Evolutionary conservation across 2,329 filamentous ascomycete species (phyloP).

Genomic region (Neofusicoccum umdonicola): DNA sequence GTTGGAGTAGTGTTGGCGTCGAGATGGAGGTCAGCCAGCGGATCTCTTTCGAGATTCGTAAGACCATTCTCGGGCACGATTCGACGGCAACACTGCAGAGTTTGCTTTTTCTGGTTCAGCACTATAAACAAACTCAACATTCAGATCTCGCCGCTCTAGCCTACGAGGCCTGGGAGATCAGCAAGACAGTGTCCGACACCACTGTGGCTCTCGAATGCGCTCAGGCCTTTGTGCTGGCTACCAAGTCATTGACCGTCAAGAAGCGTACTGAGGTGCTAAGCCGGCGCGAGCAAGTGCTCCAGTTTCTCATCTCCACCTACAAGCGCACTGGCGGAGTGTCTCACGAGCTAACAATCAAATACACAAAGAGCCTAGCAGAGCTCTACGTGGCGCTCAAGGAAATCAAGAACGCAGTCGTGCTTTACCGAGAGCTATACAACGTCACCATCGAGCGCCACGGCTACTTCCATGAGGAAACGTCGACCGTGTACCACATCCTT

Average conservation of each 20-base stretch:
- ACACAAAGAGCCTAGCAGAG: conserved; percentile 23
- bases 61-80: too few species aligned
- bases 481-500: conserved; percentile 21
- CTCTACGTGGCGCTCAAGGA: conserved; percentile 23
- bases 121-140: conserved; percentile 19
- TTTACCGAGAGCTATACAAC: conserved; percentile 25
- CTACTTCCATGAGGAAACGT: conserved; percentile 24
- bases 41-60: neutral
- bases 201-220: too few species aligned
- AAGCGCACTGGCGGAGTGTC: conserved; percentile 20
- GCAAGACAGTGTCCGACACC: conserved; percentile 3
- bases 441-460: conserved; percentile 23
- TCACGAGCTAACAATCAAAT: conserved; percentile 20
- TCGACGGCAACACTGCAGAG: too few species aligned
- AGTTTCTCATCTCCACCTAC: conserved; percentile 23
- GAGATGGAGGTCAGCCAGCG: neutral
- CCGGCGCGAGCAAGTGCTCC: conserved; percentile 23
- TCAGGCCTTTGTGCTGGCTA: too few species aligned
- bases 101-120: conserved; percentile 3
- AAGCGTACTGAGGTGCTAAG: conserved; percentile 12
- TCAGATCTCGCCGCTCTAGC: conserved; percentile 35
- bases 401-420: conserved; percentile 22
- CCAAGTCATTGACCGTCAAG: too few species aligned
- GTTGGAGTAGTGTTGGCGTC: neutral
- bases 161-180: conserved; percentile 26